Evolutionary conservation across 495 filamentous ascomycete species (phyloP), one percentile per base, ranked within the genome.

Genomic region (Chaetomium cochliodes): DNA sequence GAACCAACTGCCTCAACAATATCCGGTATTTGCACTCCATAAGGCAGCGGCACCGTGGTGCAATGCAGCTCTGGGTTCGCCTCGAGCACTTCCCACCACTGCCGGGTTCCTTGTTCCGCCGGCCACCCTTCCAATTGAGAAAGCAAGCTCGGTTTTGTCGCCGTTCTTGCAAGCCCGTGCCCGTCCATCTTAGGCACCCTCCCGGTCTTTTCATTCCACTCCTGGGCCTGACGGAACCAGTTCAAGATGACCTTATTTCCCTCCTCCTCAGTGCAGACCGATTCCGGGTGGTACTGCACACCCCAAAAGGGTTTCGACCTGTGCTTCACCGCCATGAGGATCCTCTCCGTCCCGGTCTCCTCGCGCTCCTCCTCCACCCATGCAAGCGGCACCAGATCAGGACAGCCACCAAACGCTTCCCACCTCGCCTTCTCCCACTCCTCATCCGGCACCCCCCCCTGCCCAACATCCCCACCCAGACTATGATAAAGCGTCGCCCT

Each of bases 261-360:
- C 37, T 86, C 83, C n/a, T 78, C 69, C 56, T 85, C 85, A 5
- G 94, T 96, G 71, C 93, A 97, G 67, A 96, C 88, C 0, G 91
- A 96, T 73, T 98, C 94, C 0, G 93, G 93, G 71, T 98, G 94
- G 72, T 93, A 98, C 70, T 98, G 94, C 41, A 98, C 78, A 0
- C 88, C 94, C 87, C 88, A 96, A 67, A 93, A 96, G 6, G 94
- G 94, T 68, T 87, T 91, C 3, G 67, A 64, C 28, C 54, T 75
- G 72, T 97, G 92, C 55, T 78, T 84, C 22, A 88, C 86, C 3
- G 83, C 91, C 89, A 96, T 96, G 49, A 96, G 79, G 23, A 96
- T 88, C 28, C 79, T 75, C 62, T 86, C 80, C 73, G 75, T 78
- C 67, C 74, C 60, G 2, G 75, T 60, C 2, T 74, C 74, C 44